Percentiles rank a stretch among this genome's conserved stretches.
These are phyloP conservation scores for Fusarium keratoplasticum DNA, from an alignment of 2,329 filamentous ascomycete species.

Conservation along the genomic window DNA sequence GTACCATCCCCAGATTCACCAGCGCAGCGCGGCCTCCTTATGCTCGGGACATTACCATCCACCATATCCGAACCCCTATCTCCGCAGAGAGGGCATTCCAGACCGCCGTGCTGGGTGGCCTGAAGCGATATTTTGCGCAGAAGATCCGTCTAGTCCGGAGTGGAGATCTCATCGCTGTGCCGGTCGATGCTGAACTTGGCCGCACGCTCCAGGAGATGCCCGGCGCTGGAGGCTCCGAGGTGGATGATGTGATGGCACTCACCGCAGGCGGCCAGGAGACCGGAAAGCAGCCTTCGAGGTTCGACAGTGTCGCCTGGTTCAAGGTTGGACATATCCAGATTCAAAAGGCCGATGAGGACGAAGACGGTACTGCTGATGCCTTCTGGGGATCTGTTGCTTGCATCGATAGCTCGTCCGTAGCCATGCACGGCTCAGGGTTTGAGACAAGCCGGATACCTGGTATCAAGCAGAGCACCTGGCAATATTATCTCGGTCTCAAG, in stretches of 20 bases:
- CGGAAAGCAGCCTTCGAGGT: conserved; percentile 47
- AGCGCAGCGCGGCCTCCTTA: conserved; percentile 67
- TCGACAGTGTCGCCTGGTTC: conserved; percentile 87
- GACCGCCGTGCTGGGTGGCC: conserved; percentile 83
- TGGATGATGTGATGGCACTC: conserved; percentile 76
- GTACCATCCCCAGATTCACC: conserved; percentile 67
- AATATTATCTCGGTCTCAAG: conserved; percentile 87
- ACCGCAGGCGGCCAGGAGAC: conserved; percentile 54
- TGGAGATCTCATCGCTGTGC: conserved; percentile 89
- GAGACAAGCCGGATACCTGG: conserved; percentile 85
- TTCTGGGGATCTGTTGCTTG: conserved; percentile 88
- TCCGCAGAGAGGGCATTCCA: conserved; percentile 89
- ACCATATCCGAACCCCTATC: conserved; percentile 89
- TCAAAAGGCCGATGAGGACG: conserved; percentile 64
- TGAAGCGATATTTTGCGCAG: conserved; percentile 90
- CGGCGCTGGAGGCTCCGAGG: conserved; percentile 68
- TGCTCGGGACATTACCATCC: conserved; percentile 82
- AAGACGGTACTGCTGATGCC: conserved; percentile 73
- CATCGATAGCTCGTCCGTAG: conserved; percentile 87
- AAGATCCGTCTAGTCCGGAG: conserved; percentile 85
- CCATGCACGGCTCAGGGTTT: conserved; percentile 91
- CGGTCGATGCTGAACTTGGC: conserved; percentile 87
- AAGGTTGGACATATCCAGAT: conserved; percentile 80
- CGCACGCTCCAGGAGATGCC: conserved; percentile 81
- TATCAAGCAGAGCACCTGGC: conserved; percentile 82